These are phyloP conservation scores for Piper longum DNA, from an alignment of 164 flowering plant species.

Conservation along the genomic window DNA sequence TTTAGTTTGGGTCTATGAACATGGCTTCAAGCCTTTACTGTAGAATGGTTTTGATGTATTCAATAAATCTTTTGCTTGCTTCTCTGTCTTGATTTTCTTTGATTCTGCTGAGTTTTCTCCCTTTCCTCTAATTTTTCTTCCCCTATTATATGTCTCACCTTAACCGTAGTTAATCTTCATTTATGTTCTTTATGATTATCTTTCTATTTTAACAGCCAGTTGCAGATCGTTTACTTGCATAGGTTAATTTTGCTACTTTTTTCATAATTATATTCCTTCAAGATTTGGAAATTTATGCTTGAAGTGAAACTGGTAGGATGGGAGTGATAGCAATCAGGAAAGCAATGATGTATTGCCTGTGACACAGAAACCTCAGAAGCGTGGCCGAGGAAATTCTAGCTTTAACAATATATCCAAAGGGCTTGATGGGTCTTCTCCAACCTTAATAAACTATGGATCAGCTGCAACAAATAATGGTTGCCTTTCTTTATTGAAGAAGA, in stretches of 20 bases:
- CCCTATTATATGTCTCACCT: too few relatives aligned
- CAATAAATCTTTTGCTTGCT: too few relatives aligned
- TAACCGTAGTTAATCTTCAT: background rate
- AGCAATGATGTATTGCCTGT: slow-evolving; percentile 47
- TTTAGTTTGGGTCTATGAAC: too few relatives aligned
- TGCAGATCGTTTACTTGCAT: background rate
- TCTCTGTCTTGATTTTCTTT: too few relatives aligned
- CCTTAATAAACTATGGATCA: slow-evolving; percentile 26
- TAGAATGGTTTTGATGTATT: too few relatives aligned
- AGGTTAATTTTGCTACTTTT: background rate
- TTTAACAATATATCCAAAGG: slow-evolving; percentile 24
- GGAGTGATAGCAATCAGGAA: slow-evolving; percentile 68
- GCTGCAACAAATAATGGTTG: slow-evolving; percentile 46
- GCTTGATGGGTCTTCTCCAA: slow-evolving; percentile 21
- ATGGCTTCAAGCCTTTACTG: too few relatives aligned
- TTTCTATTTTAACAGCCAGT: background rate
- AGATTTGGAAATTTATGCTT: background rate
- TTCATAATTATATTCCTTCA: background rate
- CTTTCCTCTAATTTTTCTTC: too few relatives aligned
- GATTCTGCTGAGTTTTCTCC: too few relatives aligned
- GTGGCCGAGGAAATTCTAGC: slow-evolving; percentile 37
- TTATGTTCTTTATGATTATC: background rate
- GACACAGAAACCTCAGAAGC: slow-evolving; percentile 47
- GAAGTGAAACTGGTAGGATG: slow-evolving; percentile 37
- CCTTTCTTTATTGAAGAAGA: slow-evolving; percentile 52